phyloP scores from a whole-genome alignment of 2,329 filamentous ascomycete genomes.

The Hypomyces rosellus region DNA sequence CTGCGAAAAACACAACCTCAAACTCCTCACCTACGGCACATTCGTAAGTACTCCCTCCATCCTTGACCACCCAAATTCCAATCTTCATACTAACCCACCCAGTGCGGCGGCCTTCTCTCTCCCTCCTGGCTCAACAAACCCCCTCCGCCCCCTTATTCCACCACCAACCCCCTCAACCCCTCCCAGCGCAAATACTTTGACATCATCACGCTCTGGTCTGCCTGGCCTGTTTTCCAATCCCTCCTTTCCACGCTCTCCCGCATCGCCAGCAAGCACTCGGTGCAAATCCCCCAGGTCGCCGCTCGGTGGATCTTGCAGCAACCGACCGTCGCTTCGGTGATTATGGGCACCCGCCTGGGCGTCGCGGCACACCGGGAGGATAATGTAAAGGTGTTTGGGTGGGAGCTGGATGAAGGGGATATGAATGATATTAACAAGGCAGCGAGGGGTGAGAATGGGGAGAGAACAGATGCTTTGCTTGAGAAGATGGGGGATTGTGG shows the following conservation, averaged over 20 bases:
- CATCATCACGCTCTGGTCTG: slow-evolving; percentile 35
- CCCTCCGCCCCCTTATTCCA: slow-evolving; percentile 26
- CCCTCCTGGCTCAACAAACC: slow-evolving; percentile 25
- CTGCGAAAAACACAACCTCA: slow-evolving; percentile 15
- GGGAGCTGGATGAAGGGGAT: slow-evolving; percentile 16
- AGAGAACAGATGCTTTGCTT: slow-evolving; percentile 21
- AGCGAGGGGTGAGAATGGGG: slow-evolving; percentile 12
- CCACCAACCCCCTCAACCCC: slow-evolving; percentile 24
- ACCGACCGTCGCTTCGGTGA: slow-evolving; percentile 40
- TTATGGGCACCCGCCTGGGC: slow-evolving; percentile 37
- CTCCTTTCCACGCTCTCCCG: slow-evolving; percentile 30
- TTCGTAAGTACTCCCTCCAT: slow-evolving; percentile 3
- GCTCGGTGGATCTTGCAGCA: slow-evolving; percentile 44
- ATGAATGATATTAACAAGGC: slow-evolving; percentile 18
- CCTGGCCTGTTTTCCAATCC: slow-evolving; percentile 41
- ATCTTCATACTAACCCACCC: neutral
- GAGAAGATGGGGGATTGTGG: slow-evolving; percentile 25
- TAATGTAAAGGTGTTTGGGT: slow-evolving; percentile 17
- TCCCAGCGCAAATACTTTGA: slow-evolving; percentile 27
- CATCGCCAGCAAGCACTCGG: slow-evolving; percentile 34
- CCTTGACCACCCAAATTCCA: neutral
- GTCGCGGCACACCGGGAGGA: slow-evolving; percentile 18
- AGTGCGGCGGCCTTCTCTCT: slow-evolving; percentile 29
- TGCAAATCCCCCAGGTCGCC: slow-evolving; percentile 39
- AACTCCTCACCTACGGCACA: slow-evolving; percentile 19